Percentiles rank a stretch among this genome's conserved stretches.
Evolutionary conservation across 306 rosid genomes (phyloP).

Genomic region (Ceratonia siliqua): DNA sequence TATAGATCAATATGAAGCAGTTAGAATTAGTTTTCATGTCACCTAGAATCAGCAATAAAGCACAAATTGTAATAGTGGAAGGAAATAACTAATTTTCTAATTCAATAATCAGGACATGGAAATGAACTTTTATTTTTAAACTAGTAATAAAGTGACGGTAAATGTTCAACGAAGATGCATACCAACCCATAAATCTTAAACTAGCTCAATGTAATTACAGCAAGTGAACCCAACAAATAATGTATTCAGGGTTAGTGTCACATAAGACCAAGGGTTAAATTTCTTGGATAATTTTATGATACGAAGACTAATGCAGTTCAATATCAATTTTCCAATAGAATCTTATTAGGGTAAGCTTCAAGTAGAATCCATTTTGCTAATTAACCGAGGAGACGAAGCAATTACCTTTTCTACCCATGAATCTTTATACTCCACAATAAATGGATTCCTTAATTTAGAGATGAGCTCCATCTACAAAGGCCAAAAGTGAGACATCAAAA

Average conservation of each 20-base stretch:
- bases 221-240: neutral
- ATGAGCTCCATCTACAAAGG: constrained; percentile 90
- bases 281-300: neutral
- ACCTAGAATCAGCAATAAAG: neutral
- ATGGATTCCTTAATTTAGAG: constrained; percentile 82
- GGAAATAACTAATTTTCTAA: neutral
- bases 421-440: constrained; percentile 98
- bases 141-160: neutral
- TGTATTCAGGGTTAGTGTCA: neutral
- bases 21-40: neutral
- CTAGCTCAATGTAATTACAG: neutral
- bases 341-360: constrained; percentile 23
- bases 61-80: neutral
- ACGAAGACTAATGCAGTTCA: neutral
- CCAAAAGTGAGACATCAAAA: constrained; percentile 3
- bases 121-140: neutral
- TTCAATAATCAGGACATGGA: neutral
- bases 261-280: constrained; percentile 22
- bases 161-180: constrained; percentile 7
- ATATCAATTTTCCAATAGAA: constrained; percentile 21
- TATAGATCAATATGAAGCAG: constrained; percentile 17
- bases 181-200: neutral
- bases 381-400: constrained; percentile 15
- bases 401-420: constrained; percentile 99
- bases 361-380: constrained; percentile 15